Conservation (phyloP, 129 eudicot genomes). For the Saussurea involucrata region DNA sequence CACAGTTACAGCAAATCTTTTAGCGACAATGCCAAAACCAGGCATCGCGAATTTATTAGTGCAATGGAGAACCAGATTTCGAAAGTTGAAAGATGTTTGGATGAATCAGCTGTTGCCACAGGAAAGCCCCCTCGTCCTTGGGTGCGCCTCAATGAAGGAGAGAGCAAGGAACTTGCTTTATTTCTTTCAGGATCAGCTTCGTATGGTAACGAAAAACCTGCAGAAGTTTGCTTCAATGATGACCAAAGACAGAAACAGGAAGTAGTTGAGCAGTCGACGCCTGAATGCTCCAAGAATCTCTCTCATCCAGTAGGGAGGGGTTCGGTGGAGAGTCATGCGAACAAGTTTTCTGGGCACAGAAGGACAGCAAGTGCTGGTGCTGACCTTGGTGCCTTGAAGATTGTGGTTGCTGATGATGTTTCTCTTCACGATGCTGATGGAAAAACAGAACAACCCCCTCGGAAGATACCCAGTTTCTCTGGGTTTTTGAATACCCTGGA, state of each 20-base stretch:
- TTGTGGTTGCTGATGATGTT: slow-evolving; percentile 50
- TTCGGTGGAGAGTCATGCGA: slow-evolving; percentile 20
- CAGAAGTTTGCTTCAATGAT: slow-evolving; percentile 19
- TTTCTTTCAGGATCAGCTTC: slow-evolving; percentile 63
- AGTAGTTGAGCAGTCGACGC: not conserved
- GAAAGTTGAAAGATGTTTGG: slow-evolving; percentile 47
- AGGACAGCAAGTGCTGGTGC: slow-evolving; percentile 97
- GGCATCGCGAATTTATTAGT: slow-evolving; percentile 60
- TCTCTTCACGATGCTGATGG: slow-evolving; percentile 12
- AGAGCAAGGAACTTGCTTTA: slow-evolving; percentile 67
- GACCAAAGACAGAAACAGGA: slow-evolving; percentile 15
- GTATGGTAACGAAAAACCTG: slow-evolving; percentile 17
- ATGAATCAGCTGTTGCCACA: slow-evolving; percentile 39
- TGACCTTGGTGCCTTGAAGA: slow-evolving; percentile 71
- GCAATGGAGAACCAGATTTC: slow-evolving; percentile 70
- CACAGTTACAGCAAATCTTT: slow-evolving; percentile 45
- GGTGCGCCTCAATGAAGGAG: slow-evolving; percentile 88
- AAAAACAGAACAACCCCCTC: slow-evolving; percentile 52
- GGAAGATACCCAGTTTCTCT: slow-evolving; percentile 73
- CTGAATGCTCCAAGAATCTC: slow-evolving; percentile 32
- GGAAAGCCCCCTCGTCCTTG: slow-evolving; percentile 79
- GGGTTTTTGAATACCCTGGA: slow-evolving; percentile 68
- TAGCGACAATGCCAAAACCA: slow-evolving; percentile 50
- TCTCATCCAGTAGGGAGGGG: slow-evolving; percentile 19
- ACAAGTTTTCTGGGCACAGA: slow-evolving; percentile 58